Evolutionary conservation across 345 rosid species (phyloP), one percentile per base, ranked within the genome.

Genomic region (Crucihimalaya himalaica): DNA sequence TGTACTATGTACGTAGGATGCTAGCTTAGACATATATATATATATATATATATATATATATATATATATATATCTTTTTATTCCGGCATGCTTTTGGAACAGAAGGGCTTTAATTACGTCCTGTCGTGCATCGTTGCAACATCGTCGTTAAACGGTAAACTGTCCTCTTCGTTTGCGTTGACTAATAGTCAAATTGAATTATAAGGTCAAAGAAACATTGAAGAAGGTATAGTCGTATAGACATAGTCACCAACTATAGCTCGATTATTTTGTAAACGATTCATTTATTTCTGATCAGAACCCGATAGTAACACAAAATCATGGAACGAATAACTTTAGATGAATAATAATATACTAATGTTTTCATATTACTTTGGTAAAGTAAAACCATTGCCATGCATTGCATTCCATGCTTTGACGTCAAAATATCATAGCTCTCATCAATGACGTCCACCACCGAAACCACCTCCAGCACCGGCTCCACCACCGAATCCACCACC

Each of bases 401-500:
- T 42, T 59, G 39, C 67, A 47, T 52, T 32, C 56, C 74, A 75
- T 68, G 56, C 50, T 42, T 68, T 27, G 8, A 68, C 79, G 70
- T 75, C 14, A 56, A 56, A 21, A 37, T 58, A 19, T 11, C 6
- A 5, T 51, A 60, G 16, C 27, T 59, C 79, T 68, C 74, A 53
- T 66, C 43, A 74, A 2, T 20, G 66, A 75, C 1, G 40, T 61
- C 72, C 80, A 45, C 75, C 70, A 5, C 70, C 79, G 39, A 5
- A 58, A 39, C 79, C 79, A 59, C 74, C 78, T 12, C 73, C 79
- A 28, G 42, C 65, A 23, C 73, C 73, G 9, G 48, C 32, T 63
- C 78, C 78, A 27, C 73, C 73, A 8, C 86, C 87, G 3, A 62
- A 71, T 6, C 85, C 83, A 8, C 64, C 75, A 21, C 86, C 83